phyloP scores from a whole-genome alignment of 176 grass and related monocot species.

The Zoysia pacifica region DNA sequence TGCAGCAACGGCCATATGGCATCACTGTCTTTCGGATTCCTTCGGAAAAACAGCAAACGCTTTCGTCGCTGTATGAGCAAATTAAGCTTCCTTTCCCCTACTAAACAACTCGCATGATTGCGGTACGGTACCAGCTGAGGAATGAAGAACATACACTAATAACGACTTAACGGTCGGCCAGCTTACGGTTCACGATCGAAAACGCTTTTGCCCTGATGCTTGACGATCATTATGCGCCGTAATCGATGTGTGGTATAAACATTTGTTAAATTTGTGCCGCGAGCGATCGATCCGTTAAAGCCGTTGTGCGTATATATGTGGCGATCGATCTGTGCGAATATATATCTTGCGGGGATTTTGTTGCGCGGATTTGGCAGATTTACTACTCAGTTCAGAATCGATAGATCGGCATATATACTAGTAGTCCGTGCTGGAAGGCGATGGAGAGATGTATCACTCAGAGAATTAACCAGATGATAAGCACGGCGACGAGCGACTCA shows the following conservation, averaged over 20 bases:
- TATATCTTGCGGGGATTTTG: too few relatives aligned
- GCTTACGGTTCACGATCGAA: conserved; percentile 4
- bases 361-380: not conserved
- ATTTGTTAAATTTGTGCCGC: not conserved
- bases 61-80: conserved; percentile 13
- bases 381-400: not conserved
- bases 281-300: not conserved
- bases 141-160: not conserved
- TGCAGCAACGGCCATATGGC: not conserved
- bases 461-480: not conserved
- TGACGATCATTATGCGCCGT: not conserved
- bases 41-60: not conserved
- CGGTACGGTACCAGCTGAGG: not conserved
- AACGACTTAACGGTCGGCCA: conserved; percentile 11
- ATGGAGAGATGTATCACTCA: not conserved
- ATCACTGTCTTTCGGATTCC: not conserved
- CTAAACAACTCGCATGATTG: not conserved
- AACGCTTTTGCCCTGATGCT: not conserved
- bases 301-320: not conserved
- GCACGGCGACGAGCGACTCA: not conserved
- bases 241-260: not conserved
- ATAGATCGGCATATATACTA: not conserved
- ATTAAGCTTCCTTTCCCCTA: not conserved
- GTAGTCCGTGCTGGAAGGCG: not conserved
- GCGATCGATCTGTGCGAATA: not conserved